These are phyloP conservation scores for Marchantia paleacea DNA, from an alignment of 225 moss, liverwort and hornwort genomes.

Conservation along the genomic window DNA sequence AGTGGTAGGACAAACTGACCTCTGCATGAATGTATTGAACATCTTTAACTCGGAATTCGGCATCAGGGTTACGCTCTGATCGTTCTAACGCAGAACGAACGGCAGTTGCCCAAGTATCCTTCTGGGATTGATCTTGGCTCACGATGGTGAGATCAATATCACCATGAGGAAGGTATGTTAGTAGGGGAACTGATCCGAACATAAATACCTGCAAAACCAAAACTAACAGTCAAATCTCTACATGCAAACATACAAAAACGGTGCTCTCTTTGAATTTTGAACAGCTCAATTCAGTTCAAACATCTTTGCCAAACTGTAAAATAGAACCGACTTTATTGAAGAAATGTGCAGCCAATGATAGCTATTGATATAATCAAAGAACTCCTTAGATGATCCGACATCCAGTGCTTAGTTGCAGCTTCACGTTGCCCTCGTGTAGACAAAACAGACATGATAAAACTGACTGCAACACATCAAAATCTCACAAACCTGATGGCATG, in stretches of 20 bases:
- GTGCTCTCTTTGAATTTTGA: no score
- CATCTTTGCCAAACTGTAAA: no score
- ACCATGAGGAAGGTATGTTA: slow-evolving; percentile 71
- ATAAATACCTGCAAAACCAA: slow-evolving; percentile 50
- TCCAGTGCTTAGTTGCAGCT: no score
- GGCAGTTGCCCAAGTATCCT: slow-evolving; percentile 43
- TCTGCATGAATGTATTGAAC: slow-evolving; percentile 46
- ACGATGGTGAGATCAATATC: slow-evolving; percentile 78
- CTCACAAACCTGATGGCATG: no score
- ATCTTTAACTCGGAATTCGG: slow-evolving; percentile 32
- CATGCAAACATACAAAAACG: not conserved
- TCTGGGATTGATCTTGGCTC: slow-evolving; percentile 39
- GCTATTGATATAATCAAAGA: no score
- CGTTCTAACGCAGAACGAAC: slow-evolving; percentile 34
- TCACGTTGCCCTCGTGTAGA: no score
- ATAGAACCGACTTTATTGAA: no score
- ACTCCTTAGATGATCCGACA: no score
- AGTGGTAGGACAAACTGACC: slow-evolving; percentile 25
- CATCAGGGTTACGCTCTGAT: slow-evolving; percentile 29
- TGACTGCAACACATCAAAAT: no score
- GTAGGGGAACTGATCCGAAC: slow-evolving; percentile 74
- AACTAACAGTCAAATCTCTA: slow-evolving; percentile 7
- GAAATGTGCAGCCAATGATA: no score
- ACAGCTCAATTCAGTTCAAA: no score
- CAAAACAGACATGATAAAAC: no score